Base-by-base conservation (phyloP, 1,139 yeast genomes). In the Suhomyces taliae region DNA sequence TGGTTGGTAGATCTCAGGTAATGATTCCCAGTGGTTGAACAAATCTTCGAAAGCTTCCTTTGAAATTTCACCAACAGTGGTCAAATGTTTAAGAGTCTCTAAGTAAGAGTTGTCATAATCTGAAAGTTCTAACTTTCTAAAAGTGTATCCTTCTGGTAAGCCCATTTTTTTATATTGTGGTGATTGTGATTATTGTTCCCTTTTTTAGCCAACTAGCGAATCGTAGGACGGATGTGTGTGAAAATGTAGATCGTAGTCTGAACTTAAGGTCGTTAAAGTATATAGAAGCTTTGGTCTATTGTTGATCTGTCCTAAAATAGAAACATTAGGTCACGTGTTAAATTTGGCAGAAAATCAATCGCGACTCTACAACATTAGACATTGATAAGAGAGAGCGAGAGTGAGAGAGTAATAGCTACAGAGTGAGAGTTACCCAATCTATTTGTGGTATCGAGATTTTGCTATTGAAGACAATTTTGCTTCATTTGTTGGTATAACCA, bases 21-120 rank as follows among this genome's bases (percentile, higher is more conserved):
- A 62, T 0, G 71, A 51, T 27, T 69, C 58, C 90, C 90, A 84
- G 48, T 76, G 71, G 7, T 64, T 60, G 27, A 81, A 59, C 12
- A 80, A 63, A 2, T 66, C 65, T 2, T 63, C 60, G 59, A 83
- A 86, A 44, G 72, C 61, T 7, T 61, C 61, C 31, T 60, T 51
- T 2, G 79, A 58, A 32, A 85, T 69, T 1, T 78, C 73, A 0
- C 91, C 95, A 3, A 86, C 90, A 0, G 82, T 76, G 8, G 93
- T 86, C 52, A 87, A 69, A 6, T 75, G 82, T 32, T 67, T 62
- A 41, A 86, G 67, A 0, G 84, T 77, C 11, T 73, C 72, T 19
- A 79, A 60, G 34, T 81, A 82, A 12, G 80, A 78, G 40, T 72
- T 67, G 38, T 65, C 55, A 58, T 70, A 78, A 60, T 85, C 90